Percentiles rank a stretch among this genome's conserved stretches.
Evolutionary conservation across 345 rosid genomes (phyloP).

Genomic region (Brassica rapa): DNA sequence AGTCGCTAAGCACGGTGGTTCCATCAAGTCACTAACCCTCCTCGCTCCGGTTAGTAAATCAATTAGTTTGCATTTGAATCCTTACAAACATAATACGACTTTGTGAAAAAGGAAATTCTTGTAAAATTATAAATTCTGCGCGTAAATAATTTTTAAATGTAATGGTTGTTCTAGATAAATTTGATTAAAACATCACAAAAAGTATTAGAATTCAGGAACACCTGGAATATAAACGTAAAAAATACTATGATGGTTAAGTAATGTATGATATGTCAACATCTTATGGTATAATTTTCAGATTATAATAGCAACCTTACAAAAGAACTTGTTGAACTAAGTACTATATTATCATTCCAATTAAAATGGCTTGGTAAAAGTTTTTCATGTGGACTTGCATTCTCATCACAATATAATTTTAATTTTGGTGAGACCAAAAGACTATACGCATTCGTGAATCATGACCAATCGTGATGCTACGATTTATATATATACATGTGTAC

Average conservation of each 20-base stretch:
- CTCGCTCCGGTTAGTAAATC: conserved; percentile 73
- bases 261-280: neutral
- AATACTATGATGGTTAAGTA: neutral
- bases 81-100: neutral
- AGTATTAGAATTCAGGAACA: neutral
- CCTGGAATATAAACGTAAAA: neutral
- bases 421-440: neutral
- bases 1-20: conserved; percentile 61
- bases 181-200: neutral
- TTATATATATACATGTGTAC: neutral
- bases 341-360: neutral
- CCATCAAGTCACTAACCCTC: conserved; percentile 78
- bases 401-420: neutral
- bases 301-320: neutral
- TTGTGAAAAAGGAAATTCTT: neutral
- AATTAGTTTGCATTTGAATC: neutral
- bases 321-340: neutral
- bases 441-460: neutral
- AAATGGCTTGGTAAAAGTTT: neutral
- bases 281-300: neutral
- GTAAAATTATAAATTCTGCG: neutral
- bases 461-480: neutral
- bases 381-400: neutral
- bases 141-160: neutral
- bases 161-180: neutral